These are phyloP conservation scores for Zymoseptoria brevis DNA, from an alignment of 2,329 filamentous ascomycete genomes.

Conservation along the genomic window DNA sequence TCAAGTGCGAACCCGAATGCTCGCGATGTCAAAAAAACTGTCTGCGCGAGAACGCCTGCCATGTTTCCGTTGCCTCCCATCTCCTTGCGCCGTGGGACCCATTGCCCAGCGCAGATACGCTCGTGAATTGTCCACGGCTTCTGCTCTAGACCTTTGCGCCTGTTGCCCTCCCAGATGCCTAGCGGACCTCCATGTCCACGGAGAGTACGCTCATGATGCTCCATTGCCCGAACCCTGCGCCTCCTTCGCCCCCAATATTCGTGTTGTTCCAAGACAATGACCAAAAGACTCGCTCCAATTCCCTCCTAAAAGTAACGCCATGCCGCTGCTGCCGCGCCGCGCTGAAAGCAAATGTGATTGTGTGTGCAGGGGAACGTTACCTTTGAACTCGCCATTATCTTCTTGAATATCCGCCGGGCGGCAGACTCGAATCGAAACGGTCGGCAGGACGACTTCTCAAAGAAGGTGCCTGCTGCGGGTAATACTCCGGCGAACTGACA, in stretches of 20 bases:
- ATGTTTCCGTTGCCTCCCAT: neutral
- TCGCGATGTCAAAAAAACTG: neutral
- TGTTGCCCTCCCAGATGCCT: neutral
- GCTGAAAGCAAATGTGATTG: neutral
- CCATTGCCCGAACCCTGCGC: neutral
- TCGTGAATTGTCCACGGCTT: neutral
- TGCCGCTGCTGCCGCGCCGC: slow-evolving; percentile 1
- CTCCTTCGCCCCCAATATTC: neutral
- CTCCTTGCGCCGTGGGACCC: neutral
- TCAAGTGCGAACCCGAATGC: slow-evolving; percentile 8
- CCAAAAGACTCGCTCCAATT: neutral
- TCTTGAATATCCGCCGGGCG: slow-evolving; percentile 9
- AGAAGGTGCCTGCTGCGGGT: slow-evolving; percentile 1
- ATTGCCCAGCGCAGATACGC: neutral
- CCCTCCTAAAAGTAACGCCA: neutral
- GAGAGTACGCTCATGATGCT: neutral
- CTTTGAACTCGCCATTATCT: neutral
- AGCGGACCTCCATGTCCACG: neutral
- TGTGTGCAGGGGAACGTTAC: neutral
- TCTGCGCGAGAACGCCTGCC: neutral
- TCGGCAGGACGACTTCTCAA: neutral
- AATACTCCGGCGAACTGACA: slow-evolving; percentile 15
- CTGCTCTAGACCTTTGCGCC: neutral
- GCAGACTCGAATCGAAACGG: slow-evolving; percentile 5
- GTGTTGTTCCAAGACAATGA: neutral